Base-by-base conservation (phyloP, 208 protist species). In the Crithidia sp. region DNA sequence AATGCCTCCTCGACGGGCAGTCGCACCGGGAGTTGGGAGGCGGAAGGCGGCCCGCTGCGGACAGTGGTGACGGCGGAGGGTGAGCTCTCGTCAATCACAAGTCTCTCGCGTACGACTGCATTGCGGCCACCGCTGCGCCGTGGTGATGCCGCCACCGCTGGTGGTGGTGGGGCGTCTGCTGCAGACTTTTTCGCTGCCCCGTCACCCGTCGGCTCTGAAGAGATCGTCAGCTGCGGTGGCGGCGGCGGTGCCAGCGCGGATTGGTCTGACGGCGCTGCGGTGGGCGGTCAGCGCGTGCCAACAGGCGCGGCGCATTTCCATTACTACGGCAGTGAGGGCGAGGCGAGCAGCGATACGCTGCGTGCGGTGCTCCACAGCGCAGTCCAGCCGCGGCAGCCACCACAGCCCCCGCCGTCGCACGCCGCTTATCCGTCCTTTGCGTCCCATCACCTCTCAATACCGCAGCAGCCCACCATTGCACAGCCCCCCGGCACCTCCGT, bases 21-120 rank as follows among this genome's bases (percentile, higher is more conserved):
- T 17, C 66, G 73, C 53, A 50, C 40, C 40, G 66, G 68, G n/a
- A 72, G 73, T 62, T 72, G 66, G 65, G 73, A 78, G 36, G 72
- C 43, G 0, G 66, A 71, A 28, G 47, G 28, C 28, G 28, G 49
- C 37, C 44, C 73, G 41, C 52, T 64, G 50, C 58, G 36, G 36
- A 45, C 58, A 28, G 53, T 67, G 47, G 52, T 50, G 16, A 63
- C 49, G 19, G 65, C 52, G 19, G 65, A 71, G 39, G 56, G 72
- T 2, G 65, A 62, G 49, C 28, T 57, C 14, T 71, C 65, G 12
- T 77, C 56, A 5, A 36, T 61, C 7, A 64, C 67, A 14, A 61
- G 54, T 7, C 12, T 71, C 3, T 19, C 66, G 1, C 54, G 66
- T 10, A 17, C 64, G 19, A n/a, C 10, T 5, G 37, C 63, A 12